These are phyloP conservation scores for Amaranthus palmeri DNA, from an alignment of 148 eudicot genomes.

Conservation along the genomic window DNA sequence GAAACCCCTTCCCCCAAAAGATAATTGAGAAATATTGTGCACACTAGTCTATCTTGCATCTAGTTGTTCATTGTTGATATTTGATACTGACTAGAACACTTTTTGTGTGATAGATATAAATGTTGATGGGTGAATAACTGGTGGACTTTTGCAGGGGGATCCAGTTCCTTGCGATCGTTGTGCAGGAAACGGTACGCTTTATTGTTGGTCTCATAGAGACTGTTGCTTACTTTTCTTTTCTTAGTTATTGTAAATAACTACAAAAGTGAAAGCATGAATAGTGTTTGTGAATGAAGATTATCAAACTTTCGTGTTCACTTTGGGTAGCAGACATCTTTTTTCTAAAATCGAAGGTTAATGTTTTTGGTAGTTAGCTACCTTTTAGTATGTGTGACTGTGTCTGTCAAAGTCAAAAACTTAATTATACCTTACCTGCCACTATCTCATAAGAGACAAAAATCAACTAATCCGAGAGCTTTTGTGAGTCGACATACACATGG, in stretches of 20 bases:
- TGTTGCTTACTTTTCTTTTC: background rate
- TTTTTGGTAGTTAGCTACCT: background rate
- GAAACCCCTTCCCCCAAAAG: too few relatives aligned
- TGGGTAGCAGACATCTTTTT: too few relatives aligned
- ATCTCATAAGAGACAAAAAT: too few relatives aligned
- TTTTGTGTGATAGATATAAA: constrained; percentile 2
- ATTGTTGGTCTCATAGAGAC: background rate
- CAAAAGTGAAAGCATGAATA: background rate
- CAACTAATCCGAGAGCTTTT: too few relatives aligned
- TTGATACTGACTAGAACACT: background rate
- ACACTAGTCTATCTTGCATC: background rate
- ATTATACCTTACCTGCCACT: background rate
- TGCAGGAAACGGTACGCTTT: constrained; percentile 69
- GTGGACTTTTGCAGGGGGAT: constrained; percentile 70
- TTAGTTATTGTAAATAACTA: background rate
- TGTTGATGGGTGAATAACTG: constrained; percentile 29
- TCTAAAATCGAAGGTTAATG: background rate
- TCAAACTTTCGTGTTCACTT: too few relatives aligned
- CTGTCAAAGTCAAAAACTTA: background rate
- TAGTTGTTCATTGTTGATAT: constrained; percentile 5
- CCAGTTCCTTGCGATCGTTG: constrained; percentile 87
- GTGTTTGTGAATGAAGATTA: background rate
- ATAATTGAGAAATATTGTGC: too few relatives aligned
- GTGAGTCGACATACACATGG: too few relatives aligned
- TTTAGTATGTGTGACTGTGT: background rate